Evolutionary conservation across 23 red algal species (phyloP).

Genomic region (Gracilaria domingensis): DNA sequence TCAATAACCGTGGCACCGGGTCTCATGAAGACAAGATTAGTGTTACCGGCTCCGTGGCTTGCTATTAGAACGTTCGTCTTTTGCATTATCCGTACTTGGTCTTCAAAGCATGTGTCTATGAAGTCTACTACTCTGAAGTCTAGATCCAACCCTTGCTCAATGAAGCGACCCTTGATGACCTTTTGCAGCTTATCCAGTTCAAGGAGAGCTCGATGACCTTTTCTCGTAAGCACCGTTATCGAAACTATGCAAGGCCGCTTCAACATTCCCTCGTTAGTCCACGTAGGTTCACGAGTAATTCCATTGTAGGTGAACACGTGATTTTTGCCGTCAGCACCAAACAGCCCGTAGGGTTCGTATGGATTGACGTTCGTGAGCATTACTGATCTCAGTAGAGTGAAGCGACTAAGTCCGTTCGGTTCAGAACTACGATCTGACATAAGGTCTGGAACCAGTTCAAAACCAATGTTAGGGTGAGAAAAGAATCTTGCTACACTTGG

Average conservation of each 20-base stretch:
- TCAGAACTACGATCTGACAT: not conserved
- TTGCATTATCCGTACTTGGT: slow-evolving; percentile 85
- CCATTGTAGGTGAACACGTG: slow-evolving; percentile 60
- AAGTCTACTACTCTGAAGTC: slow-evolving; percentile 80
- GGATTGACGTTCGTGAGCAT: slow-evolving; percentile 52
- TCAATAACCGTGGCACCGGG: slow-evolving; percentile 72
- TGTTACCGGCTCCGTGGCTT: slow-evolving; percentile 85
- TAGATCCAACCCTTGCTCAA: slow-evolving; percentile 22
- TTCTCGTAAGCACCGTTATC: slow-evolving; percentile 60
- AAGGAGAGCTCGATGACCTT: slow-evolving; percentile 78
- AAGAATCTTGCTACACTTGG: slow-evolving; percentile 60
- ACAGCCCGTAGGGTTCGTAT: slow-evolving; percentile 61
- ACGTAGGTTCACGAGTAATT: slow-evolving; percentile 50
- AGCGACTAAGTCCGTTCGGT: not conserved
- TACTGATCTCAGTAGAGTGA: slow-evolving; percentile 50
- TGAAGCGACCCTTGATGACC: slow-evolving; percentile 31
- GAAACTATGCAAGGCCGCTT: slow-evolving; percentile 33
- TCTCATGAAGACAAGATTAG: slow-evolving; percentile 84
- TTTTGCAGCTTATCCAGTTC: slow-evolving; percentile 60
- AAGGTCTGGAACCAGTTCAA: slow-evolving; percentile 24
- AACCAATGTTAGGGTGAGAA: slow-evolving; percentile 41
- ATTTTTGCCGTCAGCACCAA: slow-evolving; percentile 60
- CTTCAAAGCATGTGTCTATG: slow-evolving; percentile 44
- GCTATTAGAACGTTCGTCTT: slow-evolving; percentile 80
- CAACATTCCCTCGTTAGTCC: not conserved